Evolutionary conservation across 2,329 filamentous ascomycete genomes (phyloP).

Genomic region (Aspergillus viridinutans): DNA sequence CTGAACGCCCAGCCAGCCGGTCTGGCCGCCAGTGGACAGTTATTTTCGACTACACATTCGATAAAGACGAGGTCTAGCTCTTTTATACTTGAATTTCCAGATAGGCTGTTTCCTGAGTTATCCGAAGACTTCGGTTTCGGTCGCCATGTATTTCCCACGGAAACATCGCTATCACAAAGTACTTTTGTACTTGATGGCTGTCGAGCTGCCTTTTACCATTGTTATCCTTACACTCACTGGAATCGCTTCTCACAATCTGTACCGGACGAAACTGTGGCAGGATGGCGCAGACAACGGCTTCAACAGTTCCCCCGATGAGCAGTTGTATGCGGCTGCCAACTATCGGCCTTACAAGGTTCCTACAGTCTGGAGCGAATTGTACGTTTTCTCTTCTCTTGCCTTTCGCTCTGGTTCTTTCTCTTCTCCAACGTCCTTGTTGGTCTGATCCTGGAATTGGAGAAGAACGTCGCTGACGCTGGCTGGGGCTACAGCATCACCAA

Average conservation of each 20-base stretch:
- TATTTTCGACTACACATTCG: background rate
- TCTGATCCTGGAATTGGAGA: background rate
- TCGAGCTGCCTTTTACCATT: slow-evolving; percentile 56
- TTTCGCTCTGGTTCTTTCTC: background rate
- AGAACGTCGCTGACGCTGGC: slow-evolving; percentile 8
- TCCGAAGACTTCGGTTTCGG: slow-evolving; percentile 3
- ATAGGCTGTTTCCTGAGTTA: background rate
- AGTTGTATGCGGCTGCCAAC: slow-evolving; percentile 57
- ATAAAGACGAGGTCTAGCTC: background rate
- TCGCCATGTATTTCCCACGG: slow-evolving; percentile 47
- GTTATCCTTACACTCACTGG: slow-evolving; percentile 57
- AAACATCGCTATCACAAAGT: slow-evolving; percentile 52
- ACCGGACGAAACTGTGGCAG: slow-evolving; percentile 59
- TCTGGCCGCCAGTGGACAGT: slow-evolving; percentile 23
- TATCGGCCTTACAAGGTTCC: slow-evolving; percentile 52
- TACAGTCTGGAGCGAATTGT: slow-evolving; percentile 60
- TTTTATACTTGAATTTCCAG: background rate
- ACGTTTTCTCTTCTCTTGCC: slow-evolving; percentile 21
- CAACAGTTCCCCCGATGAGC: slow-evolving; percentile 56
- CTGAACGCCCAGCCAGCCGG: slow-evolving; percentile 36
- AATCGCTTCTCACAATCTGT: slow-evolving; percentile 58
- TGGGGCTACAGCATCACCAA: slow-evolving; percentile 49
- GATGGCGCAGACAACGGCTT: slow-evolving; percentile 59
- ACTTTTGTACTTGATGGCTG: slow-evolving; percentile 49
- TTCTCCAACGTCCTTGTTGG: background rate